phyloP scores from a whole-genome alignment of 371 early-diverging fungal genomes.

The Mortierella sp. region DNA sequence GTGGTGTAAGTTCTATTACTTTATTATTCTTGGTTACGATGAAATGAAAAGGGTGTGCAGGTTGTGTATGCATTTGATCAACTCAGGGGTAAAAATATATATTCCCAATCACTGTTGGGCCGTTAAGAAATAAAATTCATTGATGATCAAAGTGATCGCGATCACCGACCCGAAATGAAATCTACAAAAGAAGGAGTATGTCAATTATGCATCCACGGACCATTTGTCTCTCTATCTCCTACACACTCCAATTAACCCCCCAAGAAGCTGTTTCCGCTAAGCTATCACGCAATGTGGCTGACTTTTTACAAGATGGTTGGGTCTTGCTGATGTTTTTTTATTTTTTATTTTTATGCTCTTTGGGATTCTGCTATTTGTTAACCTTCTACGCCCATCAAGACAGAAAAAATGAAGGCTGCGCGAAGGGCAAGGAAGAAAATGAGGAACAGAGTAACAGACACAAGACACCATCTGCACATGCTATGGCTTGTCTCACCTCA shows the following conservation, averaged over 20 bases:
- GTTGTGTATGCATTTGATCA: neutral
- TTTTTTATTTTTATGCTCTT: neutral
- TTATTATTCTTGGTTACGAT: too few species aligned
- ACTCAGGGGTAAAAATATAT: neutral
- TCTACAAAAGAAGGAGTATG: neutral
- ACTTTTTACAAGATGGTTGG: neutral
- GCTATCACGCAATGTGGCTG: slow-evolving; percentile 1
- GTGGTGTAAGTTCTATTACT: too few species aligned
- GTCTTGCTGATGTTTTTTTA: neutral
- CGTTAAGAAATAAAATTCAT: neutral
- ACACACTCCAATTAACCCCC: neutral
- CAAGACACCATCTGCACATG: neutral
- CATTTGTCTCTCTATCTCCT: neutral
- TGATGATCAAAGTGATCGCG: neutral
- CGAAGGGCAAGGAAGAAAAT: neutral
- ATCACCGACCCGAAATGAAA: slow-evolving; percentile 14
- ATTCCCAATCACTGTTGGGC: too few species aligned
- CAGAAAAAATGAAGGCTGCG: neutral
- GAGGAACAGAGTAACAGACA: neutral
- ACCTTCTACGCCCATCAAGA: neutral
- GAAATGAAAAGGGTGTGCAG: neutral
- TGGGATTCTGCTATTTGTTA: neutral
- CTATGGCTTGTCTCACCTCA: neutral
- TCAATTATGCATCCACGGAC: neutral
- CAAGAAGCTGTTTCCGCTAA: neutral